phyloP scores from a whole-genome alignment of 169 alveolate species.

The Plasmodium billcollinsi region DNA sequence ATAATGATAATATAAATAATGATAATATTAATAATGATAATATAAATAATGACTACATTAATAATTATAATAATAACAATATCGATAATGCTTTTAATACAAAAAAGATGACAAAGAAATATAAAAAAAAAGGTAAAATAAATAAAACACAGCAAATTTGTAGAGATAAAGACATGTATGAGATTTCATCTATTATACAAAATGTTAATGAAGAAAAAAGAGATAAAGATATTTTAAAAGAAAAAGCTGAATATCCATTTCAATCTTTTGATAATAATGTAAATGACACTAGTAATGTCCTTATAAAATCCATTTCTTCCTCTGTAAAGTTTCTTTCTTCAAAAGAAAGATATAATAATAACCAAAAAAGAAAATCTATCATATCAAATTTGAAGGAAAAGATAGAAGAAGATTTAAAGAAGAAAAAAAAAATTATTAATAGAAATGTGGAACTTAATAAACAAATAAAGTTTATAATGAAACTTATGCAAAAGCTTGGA shows the following conservation, averaged over 20 bases:
- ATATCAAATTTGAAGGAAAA: conserved; percentile 66
- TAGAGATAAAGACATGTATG: not conserved
- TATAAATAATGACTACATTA: no score
- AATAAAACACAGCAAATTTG: not conserved
- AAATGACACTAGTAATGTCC: conserved; percentile 2
- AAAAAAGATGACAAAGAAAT: no score
- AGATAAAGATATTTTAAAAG: conserved; percentile 24
- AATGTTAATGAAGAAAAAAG: not conserved
- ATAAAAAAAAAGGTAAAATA: not conserved
- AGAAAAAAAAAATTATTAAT: conserved; percentile 57
- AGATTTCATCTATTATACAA: not conserved
- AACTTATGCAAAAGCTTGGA: conserved; percentile 76
- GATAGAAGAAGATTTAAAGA: conserved; percentile 71
- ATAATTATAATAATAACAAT: no score
- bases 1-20: no score
- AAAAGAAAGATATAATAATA: conserved; percentile 35
- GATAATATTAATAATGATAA: no score
- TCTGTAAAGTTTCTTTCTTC: not conserved
- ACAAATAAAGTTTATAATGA: conserved; percentile 74
- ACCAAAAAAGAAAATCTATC: conserved; percentile 71
- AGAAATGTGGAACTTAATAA: conserved; percentile 75
- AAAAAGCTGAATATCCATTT: conserved; percentile 29
- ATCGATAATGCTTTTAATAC: no score
- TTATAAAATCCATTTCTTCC: no score
- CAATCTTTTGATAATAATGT: conserved; percentile 36